A percentile compares a stretch with the other conserved stretches of the same genome.
phyloP scores from a whole-genome alignment of 176 grass and related monocot genomes.

The Carex pumila region DNA sequence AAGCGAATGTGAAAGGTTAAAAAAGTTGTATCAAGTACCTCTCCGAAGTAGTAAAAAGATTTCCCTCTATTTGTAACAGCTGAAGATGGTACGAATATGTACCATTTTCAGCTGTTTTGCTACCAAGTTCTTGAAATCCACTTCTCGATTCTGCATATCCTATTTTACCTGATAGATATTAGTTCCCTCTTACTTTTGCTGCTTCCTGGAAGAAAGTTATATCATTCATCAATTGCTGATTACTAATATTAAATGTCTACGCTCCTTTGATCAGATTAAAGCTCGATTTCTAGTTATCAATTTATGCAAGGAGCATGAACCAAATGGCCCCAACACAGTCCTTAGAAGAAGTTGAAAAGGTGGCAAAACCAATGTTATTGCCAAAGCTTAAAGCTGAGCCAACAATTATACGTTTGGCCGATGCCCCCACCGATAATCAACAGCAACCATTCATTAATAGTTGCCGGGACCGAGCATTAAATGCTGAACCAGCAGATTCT shows the following conservation, averaged over 20 bases:
- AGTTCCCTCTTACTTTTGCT: neutral
- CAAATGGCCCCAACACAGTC: constrained; percentile 27
- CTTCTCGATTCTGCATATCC: neutral
- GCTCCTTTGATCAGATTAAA: no score
- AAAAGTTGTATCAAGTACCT: neutral
- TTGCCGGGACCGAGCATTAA: neutral
- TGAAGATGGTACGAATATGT: neutral
- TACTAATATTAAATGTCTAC: neutral
- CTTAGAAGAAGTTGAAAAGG: constrained; percentile 13
- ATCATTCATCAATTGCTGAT: neutral
- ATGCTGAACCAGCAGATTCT: neutral
- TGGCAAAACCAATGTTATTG: constrained; percentile 6
- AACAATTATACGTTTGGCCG: neutral
- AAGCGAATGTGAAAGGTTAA: neutral
- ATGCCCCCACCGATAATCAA: neutral
- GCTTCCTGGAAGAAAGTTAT: neutral
- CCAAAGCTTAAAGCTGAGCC: constrained; percentile 24
- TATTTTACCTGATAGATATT: neutral
- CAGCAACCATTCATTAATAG: neutral
- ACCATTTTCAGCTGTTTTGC: neutral
- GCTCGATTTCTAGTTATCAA: neutral
- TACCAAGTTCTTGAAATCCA: neutral
- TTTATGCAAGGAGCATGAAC: neutral
- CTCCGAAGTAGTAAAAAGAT: neutral
- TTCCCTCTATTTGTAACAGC: neutral